phyloP scores from a whole-genome alignment of 768 basidiomycete species.

The Leucocoprinus leucothites region DNA sequence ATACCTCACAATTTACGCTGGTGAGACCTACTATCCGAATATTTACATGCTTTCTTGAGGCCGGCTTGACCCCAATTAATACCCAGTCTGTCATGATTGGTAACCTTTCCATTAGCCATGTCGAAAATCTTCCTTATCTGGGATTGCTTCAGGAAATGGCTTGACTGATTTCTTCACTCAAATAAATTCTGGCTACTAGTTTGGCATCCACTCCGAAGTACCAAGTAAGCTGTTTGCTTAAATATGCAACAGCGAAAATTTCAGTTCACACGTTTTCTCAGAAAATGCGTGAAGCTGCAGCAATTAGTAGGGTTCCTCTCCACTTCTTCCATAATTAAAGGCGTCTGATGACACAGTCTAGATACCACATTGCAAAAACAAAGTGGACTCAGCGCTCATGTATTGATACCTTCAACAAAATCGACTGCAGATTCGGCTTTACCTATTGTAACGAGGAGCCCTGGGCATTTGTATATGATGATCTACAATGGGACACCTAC shows the following conservation, averaged over 20 bases:
- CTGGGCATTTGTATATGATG: slow-evolving; percentile 23
- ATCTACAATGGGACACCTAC: slow-evolving; percentile 53
- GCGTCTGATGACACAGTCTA: slow-evolving; percentile 19
- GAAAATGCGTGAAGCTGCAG: slow-evolving; percentile 57
- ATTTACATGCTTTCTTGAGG: slow-evolving; percentile 41
- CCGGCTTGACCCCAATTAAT: slow-evolving; percentile 58
- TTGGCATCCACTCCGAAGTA: slow-evolving; percentile 46
- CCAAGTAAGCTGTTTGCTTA: slow-evolving; percentile 33
- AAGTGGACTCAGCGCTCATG: slow-evolving; percentile 52
- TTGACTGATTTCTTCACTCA: slow-evolving; percentile 54
- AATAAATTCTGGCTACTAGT: slow-evolving; percentile 37
- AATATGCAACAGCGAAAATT: too few relatives aligned
- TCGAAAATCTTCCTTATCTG: background rate
- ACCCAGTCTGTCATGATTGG: slow-evolving; percentile 72
- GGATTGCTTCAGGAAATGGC: slow-evolving; percentile 51
- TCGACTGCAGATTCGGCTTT: slow-evolving; percentile 25
- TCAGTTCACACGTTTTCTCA: slow-evolving; percentile 25
- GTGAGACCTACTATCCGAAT: slow-evolving; percentile 75
- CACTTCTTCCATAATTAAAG: background rate
- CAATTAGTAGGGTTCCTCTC: slow-evolving; percentile 37
- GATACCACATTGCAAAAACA: slow-evolving; percentile 65
- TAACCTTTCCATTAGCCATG: slow-evolving; percentile 24
- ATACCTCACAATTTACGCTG: slow-evolving; percentile 71
- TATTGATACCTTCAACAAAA: slow-evolving; percentile 59
- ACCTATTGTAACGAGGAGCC: slow-evolving; percentile 59